Conservation (phyloP, 208 protist species). For the Crithidia thermophila region DNA sequence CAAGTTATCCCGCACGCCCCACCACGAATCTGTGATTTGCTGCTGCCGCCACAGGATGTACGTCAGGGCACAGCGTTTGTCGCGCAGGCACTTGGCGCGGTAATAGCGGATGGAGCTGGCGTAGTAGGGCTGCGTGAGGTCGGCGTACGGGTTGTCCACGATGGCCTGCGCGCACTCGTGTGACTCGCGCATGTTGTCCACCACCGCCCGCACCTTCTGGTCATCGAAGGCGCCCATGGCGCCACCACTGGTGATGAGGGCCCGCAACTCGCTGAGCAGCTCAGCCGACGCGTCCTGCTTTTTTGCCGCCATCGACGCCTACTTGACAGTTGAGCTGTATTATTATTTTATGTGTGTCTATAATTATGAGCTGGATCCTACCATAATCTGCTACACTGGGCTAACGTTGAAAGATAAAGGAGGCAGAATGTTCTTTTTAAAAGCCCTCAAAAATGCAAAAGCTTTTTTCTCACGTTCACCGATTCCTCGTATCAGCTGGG, state of each 20-base stretch:
- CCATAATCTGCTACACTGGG: too few relatives aligned
- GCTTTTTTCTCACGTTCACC: too few relatives aligned
- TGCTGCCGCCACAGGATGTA: conserved; percentile 82
- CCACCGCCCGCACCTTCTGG: conserved; percentile 62
- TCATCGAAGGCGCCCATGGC: conserved; percentile 69
- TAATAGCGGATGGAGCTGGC: conserved; percentile 74
- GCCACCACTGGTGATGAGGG: conserved; percentile 73
- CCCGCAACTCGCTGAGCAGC: conserved; percentile 80
- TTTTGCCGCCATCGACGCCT: conserved; percentile 25
- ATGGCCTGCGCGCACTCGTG: conserved; percentile 64
- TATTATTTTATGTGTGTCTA: neutral
- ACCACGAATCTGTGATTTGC: conserved; percentile 72
- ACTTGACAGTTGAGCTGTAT: too few relatives aligned
- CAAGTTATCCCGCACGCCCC: conserved; percentile 71
- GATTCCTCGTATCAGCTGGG: too few relatives aligned
- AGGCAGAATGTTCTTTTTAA: too few relatives aligned
- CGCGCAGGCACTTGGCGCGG: conserved; percentile 70
- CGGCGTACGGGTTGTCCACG: conserved; percentile 68
- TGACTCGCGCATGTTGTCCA: conserved; percentile 59
- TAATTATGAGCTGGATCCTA: neutral
- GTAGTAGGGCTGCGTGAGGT: conserved; percentile 77
- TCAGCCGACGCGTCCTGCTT: conserved; percentile 66
- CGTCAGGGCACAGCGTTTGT: conserved; percentile 80
- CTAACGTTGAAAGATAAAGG: too few relatives aligned
- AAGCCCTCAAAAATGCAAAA: too few relatives aligned